A percentile compares a stretch with the other conserved stretches of the same genome.
Evolutionary conservation across 768 basidiomycete species (phyloP).

Genomic region (Xerocomellus amylosporus): DNA sequence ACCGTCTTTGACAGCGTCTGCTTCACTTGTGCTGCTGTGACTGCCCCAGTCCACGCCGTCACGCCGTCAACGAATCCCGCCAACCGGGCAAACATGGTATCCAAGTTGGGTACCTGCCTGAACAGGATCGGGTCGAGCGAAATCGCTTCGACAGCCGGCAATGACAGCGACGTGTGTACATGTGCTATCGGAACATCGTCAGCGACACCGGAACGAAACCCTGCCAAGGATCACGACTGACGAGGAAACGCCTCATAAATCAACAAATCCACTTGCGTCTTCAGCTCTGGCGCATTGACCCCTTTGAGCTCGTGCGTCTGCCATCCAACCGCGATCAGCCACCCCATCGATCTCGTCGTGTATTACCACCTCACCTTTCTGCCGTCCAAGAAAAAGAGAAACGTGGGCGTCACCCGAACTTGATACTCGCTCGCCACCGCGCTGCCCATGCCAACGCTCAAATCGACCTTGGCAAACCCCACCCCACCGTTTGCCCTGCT

Average conservation of each 20-base stretch:
- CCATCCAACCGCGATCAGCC: neutral
- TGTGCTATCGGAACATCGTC: slow-evolving; percentile 52
- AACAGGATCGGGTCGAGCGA: slow-evolving; percentile 77
- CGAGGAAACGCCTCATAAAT: slow-evolving; percentile 78
- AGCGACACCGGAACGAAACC: neutral
- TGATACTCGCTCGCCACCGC: slow-evolving; percentile 60
- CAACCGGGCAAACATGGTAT: slow-evolving; percentile 62
- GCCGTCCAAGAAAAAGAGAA: slow-evolving; percentile 81
- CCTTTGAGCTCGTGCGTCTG: slow-evolving; percentile 74
- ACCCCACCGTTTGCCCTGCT: slow-evolving; percentile 45
- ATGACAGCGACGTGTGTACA: slow-evolving; percentile 57
- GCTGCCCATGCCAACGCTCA: slow-evolving; percentile 62
- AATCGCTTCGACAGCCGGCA: slow-evolving; percentile 59
- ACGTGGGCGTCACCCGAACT: slow-evolving; percentile 81
- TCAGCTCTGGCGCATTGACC: slow-evolving; percentile 63
- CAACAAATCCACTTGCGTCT: slow-evolving; percentile 70
- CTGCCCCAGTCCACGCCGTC: slow-evolving; percentile 34
- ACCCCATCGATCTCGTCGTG: neutral
- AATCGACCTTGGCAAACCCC: slow-evolving; percentile 83
- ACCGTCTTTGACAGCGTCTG: slow-evolving; percentile 47
- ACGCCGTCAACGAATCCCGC: slow-evolving; percentile 55
- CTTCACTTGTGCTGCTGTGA: slow-evolving; percentile 41
- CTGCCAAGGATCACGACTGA: slow-evolving; percentile 37
- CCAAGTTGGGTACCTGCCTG: slow-evolving; percentile 64
- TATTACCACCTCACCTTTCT: slow-evolving; percentile 50